These are phyloP conservation scores for Astrothelium macrocarpum DNA, from an alignment of 495 filamentous ascomycete species.

Conservation along the genomic window DNA sequence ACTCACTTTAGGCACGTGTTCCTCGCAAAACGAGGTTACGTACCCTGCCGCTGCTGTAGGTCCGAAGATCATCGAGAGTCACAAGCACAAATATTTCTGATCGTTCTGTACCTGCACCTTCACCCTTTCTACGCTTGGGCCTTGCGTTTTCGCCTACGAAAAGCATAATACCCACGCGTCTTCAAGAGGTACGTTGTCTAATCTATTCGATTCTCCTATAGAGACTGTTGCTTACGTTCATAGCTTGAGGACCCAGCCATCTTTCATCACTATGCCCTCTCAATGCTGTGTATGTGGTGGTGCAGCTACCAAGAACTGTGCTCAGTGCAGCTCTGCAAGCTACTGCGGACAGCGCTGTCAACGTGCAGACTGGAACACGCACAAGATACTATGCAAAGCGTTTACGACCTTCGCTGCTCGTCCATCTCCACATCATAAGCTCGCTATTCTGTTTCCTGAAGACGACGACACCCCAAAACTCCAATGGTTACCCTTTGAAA, in stretches of 20 bases:
- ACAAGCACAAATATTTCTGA: too few relatives aligned
- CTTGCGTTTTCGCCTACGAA: too few relatives aligned
- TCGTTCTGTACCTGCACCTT: too few relatives aligned
- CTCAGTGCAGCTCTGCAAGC: conserved; percentile 29
- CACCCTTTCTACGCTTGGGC: too few relatives aligned
- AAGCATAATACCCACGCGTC: too few relatives aligned
- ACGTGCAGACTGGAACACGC: conserved; percentile 37
- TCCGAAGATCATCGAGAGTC: too few relatives aligned
- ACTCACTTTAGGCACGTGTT: too few relatives aligned
- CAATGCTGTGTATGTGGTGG: neutral
- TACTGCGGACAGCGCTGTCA: conserved; percentile 44
- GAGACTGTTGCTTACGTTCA: neutral
- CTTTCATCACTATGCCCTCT: neutral
- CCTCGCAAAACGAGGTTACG: too few relatives aligned
- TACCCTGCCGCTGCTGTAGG: too few relatives aligned
- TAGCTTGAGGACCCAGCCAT: neutral
- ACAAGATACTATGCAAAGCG: conserved; percentile 33
- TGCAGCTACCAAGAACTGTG: conserved; percentile 31
- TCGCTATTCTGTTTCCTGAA: neutral
- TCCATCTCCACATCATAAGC: neutral
- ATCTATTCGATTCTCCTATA: neutral
- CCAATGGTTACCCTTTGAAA: neutral
- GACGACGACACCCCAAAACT: neutral
- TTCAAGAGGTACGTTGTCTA: neutral
- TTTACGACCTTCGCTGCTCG: conserved; percentile 12